Evolutionary conservation across 495 filamentous ascomycete species (phyloP), one percentile per base, ranked within the genome.

Genomic region (Chaetomium fimeti): DNA sequence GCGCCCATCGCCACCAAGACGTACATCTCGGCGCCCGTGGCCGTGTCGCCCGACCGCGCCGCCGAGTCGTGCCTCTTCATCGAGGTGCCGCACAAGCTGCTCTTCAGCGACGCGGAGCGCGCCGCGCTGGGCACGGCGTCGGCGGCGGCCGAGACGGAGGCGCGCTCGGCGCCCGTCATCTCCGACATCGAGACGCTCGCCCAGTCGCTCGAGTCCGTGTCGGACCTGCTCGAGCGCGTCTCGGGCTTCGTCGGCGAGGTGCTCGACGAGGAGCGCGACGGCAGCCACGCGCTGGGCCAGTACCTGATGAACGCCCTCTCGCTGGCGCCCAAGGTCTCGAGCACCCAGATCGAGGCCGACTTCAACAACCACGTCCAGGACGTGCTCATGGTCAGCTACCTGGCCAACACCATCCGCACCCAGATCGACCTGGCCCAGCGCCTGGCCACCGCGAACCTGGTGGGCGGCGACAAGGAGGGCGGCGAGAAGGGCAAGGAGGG

Each of bases 311-410:
- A 93, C 78, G 87, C 93, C 38, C 83, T 98, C 57, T 90, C 89
- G 57, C 81, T 98, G 64, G 91, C 93, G 36, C 94, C 94, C 62
- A 98, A 97, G 83, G 94, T 98, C 9, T 89, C 94, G 64, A 82
- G 87, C 8, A 84, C 87, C 55, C 89, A 93, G 70, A 91, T 98
- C 71, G 94, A 98, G 83, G 77, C 88, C 71, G 93, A 97, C 82
- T 98, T 98, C 86, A 98, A 98, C 84, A 95, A 95, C 80, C 94
- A 98, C 79, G 91, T 98, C 77, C 94, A 98, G 81, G 94, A 98
- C 74, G 92, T 98, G 62, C 87, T 98, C 54, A 89, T 97, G 70
- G 92, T 98, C 66, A 92, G 91, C 54, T 98, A 98, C 82, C 84
- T 98, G 52, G 92, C 94, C 69, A 98, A 98, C 82, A 97, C 93